Conservation (phyloP, 345 rosid genomes). For the Eucalyptus melliodora region DNA sequence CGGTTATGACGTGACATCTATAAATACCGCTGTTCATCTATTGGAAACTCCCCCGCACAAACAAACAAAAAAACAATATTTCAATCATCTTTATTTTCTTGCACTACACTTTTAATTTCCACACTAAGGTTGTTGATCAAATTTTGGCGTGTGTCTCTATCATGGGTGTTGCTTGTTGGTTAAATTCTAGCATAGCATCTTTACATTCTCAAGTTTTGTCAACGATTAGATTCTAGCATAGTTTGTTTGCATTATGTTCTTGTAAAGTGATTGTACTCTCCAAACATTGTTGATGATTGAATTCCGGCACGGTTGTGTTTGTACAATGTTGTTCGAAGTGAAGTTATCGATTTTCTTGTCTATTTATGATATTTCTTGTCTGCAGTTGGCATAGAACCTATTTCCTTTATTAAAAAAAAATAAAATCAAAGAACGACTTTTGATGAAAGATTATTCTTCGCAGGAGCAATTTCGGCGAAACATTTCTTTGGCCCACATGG, state of each 20-base stretch:
- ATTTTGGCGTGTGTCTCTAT: neutral
- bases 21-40: too few relatives aligned
- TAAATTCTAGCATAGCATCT: neutral
- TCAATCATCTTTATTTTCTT: neutral
- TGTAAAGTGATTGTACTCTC: neutral
- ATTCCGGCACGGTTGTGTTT: neutral
- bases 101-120: neutral
- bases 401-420: too few relatives aligned
- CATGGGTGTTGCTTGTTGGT: neutral
- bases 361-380: too few relatives aligned
- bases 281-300: neutral
- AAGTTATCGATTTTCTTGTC: too few relatives aligned
- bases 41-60: too few relatives aligned
- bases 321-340: neutral
- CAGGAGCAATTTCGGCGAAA: too few relatives aligned
- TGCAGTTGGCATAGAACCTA: too few relatives aligned
- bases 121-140: neutral
- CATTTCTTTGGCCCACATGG: too few relatives aligned
- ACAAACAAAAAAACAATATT: neutral
- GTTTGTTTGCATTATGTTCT: neutral
- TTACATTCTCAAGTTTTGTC: neutral
- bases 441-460: too few relatives aligned
- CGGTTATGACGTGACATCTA: too few relatives aligned
- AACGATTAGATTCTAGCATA: neutral
- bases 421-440: too few relatives aligned